Percentiles rank a stretch among this genome's conserved stretches.
Conservation (phyloP, 768 basidiomycete species). For the Daedalea quercina region DNA sequence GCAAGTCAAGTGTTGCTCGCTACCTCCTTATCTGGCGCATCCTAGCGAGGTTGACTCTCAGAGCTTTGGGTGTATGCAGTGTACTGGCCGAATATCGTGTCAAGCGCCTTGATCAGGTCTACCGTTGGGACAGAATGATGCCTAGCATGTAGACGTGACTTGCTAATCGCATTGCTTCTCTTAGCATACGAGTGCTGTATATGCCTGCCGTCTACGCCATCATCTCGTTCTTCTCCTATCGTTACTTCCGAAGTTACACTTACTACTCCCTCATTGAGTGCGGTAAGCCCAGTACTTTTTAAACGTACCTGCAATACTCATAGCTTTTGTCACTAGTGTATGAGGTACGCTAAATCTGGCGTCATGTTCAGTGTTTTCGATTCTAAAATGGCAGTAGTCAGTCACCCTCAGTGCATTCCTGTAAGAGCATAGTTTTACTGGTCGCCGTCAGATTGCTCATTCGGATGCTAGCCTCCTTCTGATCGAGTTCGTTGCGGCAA, state of each 20-base stretch:
- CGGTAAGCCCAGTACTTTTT: constrained; percentile 28
- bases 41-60: too few relatives aligned
- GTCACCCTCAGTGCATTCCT: constrained; percentile 83
- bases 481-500: constrained; percentile 78
- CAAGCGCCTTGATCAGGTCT: not conserved
- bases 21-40: too few relatives aligned
- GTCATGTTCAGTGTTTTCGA: not conserved
- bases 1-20: too few relatives aligned
- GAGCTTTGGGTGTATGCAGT: too few relatives aligned
- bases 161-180: not conserved
- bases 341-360: constrained; percentile 39
- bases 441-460: not conserved
- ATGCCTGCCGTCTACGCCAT: constrained; percentile 81
- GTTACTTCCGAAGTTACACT: constrained; percentile 75
- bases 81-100: too few relatives aligned
- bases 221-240: constrained; percentile 82
- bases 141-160: not conserved
- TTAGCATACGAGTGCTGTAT: constrained; percentile 70
- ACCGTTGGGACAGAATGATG: not conserved
- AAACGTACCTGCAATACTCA: not conserved
- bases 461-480: constrained; percentile 51
- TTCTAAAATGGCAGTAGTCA: constrained; percentile 37
- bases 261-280: constrained; percentile 49
- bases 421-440: constrained; percentile 30
- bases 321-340: constrained; percentile 39